phyloP scores from a whole-genome alignment of 345 rosid genomes.

The Abelmoschus esculentus region DNA sequence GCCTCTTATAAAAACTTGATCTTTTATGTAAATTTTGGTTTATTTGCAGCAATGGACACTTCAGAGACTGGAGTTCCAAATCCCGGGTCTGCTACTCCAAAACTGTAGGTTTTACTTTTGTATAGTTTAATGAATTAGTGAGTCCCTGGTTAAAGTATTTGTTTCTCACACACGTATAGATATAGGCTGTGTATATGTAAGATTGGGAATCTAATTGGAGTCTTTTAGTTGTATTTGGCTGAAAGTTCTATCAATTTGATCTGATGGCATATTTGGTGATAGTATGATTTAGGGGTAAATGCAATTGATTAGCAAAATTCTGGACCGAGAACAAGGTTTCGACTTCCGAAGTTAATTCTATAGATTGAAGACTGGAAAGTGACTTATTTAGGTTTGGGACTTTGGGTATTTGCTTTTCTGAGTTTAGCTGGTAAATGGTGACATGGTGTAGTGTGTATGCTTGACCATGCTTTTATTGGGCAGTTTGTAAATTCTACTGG shows the following conservation, averaged over 20 bases:
- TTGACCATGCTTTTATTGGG: not conserved
- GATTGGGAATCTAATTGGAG: not conserved
- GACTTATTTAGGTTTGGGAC: not conserved
- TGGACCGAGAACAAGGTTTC: not conserved
- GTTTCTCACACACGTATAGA: not conserved
- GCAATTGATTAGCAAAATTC: not conserved
- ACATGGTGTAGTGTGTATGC: not conserved
- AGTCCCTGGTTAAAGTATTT: not conserved
- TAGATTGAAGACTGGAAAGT: not conserved
- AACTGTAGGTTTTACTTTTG: slow-evolving; percentile 27
- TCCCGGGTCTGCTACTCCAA: slow-evolving; percentile 24
- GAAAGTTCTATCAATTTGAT: not conserved
- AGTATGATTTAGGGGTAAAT: not conserved
- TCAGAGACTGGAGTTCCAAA: slow-evolving; percentile 47
- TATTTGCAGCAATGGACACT: slow-evolving; percentile 62
- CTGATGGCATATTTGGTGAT: not conserved
- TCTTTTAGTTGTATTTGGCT: not conserved
- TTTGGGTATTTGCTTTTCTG: not conserved
- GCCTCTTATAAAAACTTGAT: no score
- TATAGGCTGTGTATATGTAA: not conserved
- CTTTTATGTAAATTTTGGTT: not conserved
- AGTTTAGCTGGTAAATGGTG: not conserved
- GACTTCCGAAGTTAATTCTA: not conserved
- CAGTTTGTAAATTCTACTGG: not conserved
- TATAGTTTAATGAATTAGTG: not conserved